These are phyloP conservation scores for Cynara cardunculus DNA, from an alignment of 129 eudicot species.

Conservation along the genomic window DNA sequence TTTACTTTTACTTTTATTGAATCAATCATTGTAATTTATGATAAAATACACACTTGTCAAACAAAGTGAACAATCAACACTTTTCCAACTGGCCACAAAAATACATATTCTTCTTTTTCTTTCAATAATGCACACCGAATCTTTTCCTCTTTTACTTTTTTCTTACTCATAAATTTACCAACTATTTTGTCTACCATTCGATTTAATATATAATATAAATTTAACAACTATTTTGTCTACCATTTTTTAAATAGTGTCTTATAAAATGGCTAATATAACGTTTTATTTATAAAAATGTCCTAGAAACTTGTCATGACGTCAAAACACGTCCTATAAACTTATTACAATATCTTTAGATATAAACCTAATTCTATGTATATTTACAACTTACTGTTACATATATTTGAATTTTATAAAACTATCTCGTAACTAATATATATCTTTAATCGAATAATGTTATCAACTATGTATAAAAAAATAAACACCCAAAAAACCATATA, in stretches of 20 bases:
- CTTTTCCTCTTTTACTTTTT: not conserved
- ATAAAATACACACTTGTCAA: slow-evolving; percentile 17
- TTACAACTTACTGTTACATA: too few relatives aligned
- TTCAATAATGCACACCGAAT: slow-evolving; percentile 21
- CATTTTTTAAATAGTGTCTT: too few relatives aligned
- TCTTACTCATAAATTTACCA: not conserved
- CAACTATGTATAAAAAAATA: not conserved
- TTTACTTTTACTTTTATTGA: too few relatives aligned
- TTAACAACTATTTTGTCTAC: not conserved
- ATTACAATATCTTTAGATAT: too few relatives aligned
- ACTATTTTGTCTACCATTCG: slow-evolving; percentile 3
- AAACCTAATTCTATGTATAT: too few relatives aligned
- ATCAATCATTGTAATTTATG: not conserved
- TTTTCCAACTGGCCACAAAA: slow-evolving; percentile 31
- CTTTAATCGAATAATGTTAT: not conserved
- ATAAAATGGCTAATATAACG: too few relatives aligned
- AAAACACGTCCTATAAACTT: too few relatives aligned
- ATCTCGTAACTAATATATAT: not conserved
- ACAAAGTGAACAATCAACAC: slow-evolving; percentile 3
- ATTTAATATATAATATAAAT: not conserved
- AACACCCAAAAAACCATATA: not conserved
- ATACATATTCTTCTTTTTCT: slow-evolving; percentile 1
- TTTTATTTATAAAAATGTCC: too few relatives aligned
- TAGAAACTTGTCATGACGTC: too few relatives aligned
- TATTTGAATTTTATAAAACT: too few relatives aligned